These are phyloP conservation scores for Allomyces arbusculus DNA, from an alignment of 192 early-diverging fungal species.

Conservation along the genomic window DNA sequence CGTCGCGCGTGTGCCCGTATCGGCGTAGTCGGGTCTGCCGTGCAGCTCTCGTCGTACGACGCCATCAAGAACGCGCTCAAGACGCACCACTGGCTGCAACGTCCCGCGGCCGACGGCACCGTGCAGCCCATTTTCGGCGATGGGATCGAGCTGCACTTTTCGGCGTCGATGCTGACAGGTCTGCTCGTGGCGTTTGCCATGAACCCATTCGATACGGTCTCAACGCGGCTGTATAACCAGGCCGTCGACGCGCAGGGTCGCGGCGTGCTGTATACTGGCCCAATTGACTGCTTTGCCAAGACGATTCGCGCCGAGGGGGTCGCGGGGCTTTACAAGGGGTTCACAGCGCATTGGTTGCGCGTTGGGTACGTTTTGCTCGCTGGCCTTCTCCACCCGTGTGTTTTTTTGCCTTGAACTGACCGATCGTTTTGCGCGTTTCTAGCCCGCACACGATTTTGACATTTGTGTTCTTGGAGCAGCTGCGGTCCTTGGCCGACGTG, in stretches of 20 bases:
- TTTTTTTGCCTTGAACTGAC: neutral
- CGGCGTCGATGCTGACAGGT: conserved; percentile 56
- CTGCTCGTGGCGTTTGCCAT: conserved; percentile 73
- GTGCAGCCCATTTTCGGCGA: conserved; percentile 30
- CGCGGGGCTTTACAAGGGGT: conserved; percentile 76
- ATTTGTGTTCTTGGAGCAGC: conserved; percentile 76
- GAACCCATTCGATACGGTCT: conserved; percentile 96
- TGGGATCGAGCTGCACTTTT: conserved; percentile 45
- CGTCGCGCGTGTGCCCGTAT: too few relatives aligned
- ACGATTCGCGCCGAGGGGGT: conserved; percentile 63
- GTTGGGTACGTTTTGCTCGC: conserved; percentile 39
- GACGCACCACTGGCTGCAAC: neutral
- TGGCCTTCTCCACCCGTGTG: neutral
- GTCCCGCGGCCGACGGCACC: conserved; percentile 1
- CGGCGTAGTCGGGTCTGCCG: conserved; percentile 46
- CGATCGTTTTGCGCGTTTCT: neutral
- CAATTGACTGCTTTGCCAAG: conserved; percentile 70
- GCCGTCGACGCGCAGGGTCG: conserved; percentile 29
- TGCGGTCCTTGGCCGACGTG: too few relatives aligned
- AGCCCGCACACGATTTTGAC: conserved; percentile 80
- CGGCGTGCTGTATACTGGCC: conserved; percentile 59
- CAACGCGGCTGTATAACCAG: conserved; percentile 88
- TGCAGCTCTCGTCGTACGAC: conserved; percentile 82
- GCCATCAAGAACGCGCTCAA: conserved; percentile 44
- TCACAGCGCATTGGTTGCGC: conserved; percentile 71